phyloP scores from a whole-genome alignment of 2,329 filamentous ascomycete genomes.

The Fusarium anguioides region DNA sequence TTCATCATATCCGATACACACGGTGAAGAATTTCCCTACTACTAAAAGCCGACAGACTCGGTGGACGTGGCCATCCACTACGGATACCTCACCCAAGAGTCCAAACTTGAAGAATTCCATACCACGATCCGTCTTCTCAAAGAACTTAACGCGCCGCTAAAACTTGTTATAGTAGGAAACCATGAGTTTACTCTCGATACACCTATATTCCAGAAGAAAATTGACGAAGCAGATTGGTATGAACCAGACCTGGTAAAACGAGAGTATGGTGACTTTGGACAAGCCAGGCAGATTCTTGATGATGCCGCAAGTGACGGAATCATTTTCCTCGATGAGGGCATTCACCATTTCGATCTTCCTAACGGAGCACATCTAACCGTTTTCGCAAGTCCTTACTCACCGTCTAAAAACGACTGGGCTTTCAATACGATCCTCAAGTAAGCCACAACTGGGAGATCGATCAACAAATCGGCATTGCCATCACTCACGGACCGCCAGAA shows the following conservation, averaged over 20 bases:
- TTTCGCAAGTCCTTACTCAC: conserved; percentile 60
- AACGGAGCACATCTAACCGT: conserved; percentile 57
- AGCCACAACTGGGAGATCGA: conserved; percentile 40
- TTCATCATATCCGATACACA: conserved; percentile 28
- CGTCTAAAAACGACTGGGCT: conserved; percentile 53
- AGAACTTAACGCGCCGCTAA: conserved; percentile 56
- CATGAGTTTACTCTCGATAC: conserved; percentile 59
- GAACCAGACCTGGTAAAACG: background rate
- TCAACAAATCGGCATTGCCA: conserved; percentile 42
- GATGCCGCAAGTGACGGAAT: conserved; percentile 47
- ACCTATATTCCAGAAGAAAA: conserved; percentile 48
- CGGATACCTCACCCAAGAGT: conserved; percentile 59
- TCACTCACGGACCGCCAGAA: conserved; percentile 51
- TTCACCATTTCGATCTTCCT: conserved; percentile 52
- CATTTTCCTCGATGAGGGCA: conserved; percentile 56
- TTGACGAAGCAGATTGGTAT: background rate
- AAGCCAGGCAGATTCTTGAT: conserved; percentile 42
- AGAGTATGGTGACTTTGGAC: conserved; percentile 53
- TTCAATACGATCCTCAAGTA: conserved; percentile 52
- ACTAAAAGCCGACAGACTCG: background rate
- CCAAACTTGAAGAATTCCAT: conserved; percentile 56
- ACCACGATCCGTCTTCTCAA: conserved; percentile 52
- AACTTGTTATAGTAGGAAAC: conserved; percentile 62
- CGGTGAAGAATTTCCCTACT: background rate
- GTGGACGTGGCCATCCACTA: conserved; percentile 60